phyloP scores from a whole-genome alignment of 441 rosid species.

The Mallotus repandus region DNA sequence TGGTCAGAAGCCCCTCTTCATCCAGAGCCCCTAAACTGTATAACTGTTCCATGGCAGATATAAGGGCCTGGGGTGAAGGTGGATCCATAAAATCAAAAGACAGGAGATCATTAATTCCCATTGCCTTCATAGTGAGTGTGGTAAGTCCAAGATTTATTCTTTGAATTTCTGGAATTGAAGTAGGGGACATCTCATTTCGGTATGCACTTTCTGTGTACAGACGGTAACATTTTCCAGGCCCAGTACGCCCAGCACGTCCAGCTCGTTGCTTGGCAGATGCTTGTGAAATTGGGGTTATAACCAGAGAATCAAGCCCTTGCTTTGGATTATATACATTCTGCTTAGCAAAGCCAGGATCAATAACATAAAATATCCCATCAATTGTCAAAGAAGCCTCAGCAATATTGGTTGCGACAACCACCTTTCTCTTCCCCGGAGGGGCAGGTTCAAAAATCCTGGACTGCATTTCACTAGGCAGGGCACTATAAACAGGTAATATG shows the following conservation, averaged over 20 bases:
- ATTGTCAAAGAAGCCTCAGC: conserved; percentile 86
- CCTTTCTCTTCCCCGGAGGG: conserved; percentile 83
- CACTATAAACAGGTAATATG: conserved; percentile 81
- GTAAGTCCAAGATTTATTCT: conserved; percentile 73
- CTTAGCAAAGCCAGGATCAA: conserved; percentile 87
- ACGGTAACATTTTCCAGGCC: conserved; percentile 89
- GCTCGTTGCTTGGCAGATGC: conserved; percentile 92
- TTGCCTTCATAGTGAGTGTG: conserved; percentile 75
- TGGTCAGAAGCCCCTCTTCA: conserved; percentile 83
- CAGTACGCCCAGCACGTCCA: conserved; percentile 87
- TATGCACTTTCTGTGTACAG: conserved; percentile 85
- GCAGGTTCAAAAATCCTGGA: conserved; percentile 83
- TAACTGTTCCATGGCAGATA: conserved; percentile 88
- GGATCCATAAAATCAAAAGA: conserved; percentile 93
- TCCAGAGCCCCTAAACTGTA: conserved; percentile 85
- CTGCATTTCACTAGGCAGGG: conserved; percentile 91
- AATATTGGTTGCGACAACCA: conserved; percentile 85
- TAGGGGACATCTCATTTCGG: conserved; percentile 88
- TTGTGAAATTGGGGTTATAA: conserved; percentile 80
- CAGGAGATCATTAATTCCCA: conserved; percentile 82
- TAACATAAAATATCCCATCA: conserved; percentile 77
- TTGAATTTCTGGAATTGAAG: conserved; percentile 76
- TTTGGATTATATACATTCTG: conserved; percentile 83
- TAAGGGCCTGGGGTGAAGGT: conserved; percentile 84
- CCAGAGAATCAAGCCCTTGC: conserved; percentile 80